Evolutionary conservation across 2,329 filamentous ascomycete genomes (phyloP), one percentile per base, ranked within the genome.

Genomic region (Fusarium sambucinum): DNA sequence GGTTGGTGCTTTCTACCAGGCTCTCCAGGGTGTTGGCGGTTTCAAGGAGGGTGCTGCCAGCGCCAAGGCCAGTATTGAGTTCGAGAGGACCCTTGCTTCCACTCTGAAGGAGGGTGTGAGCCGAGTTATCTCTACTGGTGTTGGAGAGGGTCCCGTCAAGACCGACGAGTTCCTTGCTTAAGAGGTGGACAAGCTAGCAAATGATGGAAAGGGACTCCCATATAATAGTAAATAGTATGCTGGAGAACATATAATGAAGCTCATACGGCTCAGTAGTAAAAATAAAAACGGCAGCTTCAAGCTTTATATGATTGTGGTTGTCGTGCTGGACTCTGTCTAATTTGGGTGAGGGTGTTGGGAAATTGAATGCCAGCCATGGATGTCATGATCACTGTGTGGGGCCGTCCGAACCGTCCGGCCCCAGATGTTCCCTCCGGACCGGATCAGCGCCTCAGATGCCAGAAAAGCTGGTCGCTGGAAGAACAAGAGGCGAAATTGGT

Each of bases 41-140:
- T 98, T 89, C 93, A 90, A 88, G 77, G 83, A 82, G 65, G 86
- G 83, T 13, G 80, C 83, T 27, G 83, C 82, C 35, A 80, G 88
- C 14, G 82, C 88, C 71, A 83, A 83, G 63, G 80, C 85, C 4
- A 81, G 78, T 13, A 83, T 88, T n/a, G 81, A 85, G 46, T 80
- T 94, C 21, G 89, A 94, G 44, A 86, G 89, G 66, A 83, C 86
- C 53, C 85, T 90, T n/a, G 82, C 91, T 5, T 81, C 84, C 46
- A 84, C 88, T 35, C 80, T 99, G 69, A 89, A 90, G 81, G 86
- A 89, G 40, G 96, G 96, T 27, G 90, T 99, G 7, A 93, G 90
- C 80, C 88, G 94, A 68, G 90, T 99, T 37, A 99, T 99, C 71
- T 83, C 94, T 82, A 98, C 96, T 2, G 87, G 90, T 53, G 96